Conservation (phyloP, 2,329 filamentous ascomycete genomes). For the Penicillium sp. region DNA sequence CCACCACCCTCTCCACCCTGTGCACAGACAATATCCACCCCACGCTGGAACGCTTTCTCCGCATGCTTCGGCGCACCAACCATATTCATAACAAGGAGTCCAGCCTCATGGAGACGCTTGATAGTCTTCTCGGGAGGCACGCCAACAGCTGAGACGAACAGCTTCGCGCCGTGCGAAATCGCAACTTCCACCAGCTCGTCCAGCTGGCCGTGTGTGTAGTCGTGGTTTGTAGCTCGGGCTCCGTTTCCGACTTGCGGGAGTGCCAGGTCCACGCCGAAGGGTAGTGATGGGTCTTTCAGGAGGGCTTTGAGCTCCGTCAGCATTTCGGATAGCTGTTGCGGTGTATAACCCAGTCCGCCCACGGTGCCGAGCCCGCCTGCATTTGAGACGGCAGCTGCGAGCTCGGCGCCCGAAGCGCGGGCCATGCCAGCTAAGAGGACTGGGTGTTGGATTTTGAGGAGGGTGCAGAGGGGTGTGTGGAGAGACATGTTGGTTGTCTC, state of each 20-base stretch:
- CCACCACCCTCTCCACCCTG: slow-evolving; percentile 93
- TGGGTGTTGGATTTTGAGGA: slow-evolving; percentile 82
- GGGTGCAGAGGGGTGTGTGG: slow-evolving; percentile 71
- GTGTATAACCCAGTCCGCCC: slow-evolving; percentile 65
- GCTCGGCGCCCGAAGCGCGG: slow-evolving; percentile 70
- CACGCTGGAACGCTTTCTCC: slow-evolving; percentile 78
- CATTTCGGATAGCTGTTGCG: slow-evolving; percentile 72
- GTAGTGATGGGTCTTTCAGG: slow-evolving; percentile 64
- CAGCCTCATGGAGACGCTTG: slow-evolving; percentile 71
- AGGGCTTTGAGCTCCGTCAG: slow-evolving; percentile 81
- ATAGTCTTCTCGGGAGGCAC: slow-evolving; percentile 75
- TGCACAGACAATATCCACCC: slow-evolving; percentile 86
- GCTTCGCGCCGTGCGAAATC: slow-evolving; percentile 74
- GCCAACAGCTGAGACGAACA: slow-evolving; percentile 87
- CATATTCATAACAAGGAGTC: slow-evolving; percentile 94
- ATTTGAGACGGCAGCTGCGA: slow-evolving; percentile 85
- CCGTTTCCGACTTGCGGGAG: slow-evolving; percentile 82
- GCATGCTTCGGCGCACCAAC: slow-evolving; percentile 91
- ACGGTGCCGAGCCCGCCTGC: slow-evolving; percentile 74
- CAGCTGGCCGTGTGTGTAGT: slow-evolving; percentile 87
- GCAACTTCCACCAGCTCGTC: slow-evolving; percentile 85
- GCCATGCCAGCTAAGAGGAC: slow-evolving; percentile 95
- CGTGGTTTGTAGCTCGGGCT: slow-evolving; percentile 89
- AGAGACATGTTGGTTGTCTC: slow-evolving; percentile 50
- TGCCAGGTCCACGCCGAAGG: slow-evolving; percentile 89